Percentiles rank a stretch among this genome's conserved stretches.
Conservation (phyloP, 768 basidiomycete genomes). For the Mycena belliarum region DNA sequence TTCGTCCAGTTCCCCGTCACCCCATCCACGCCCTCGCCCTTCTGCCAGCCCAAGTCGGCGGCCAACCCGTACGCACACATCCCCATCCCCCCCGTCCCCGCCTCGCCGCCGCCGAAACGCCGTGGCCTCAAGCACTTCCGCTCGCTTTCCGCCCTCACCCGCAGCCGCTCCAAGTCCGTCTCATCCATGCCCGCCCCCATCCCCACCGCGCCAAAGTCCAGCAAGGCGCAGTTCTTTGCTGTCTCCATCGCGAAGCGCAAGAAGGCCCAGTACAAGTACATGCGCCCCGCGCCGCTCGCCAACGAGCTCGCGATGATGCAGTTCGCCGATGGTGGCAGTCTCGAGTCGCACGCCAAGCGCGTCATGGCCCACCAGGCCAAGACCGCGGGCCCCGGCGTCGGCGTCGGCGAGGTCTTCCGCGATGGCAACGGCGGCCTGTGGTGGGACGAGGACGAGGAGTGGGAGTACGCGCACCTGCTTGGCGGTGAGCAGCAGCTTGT, state of each 20-base stretch:
- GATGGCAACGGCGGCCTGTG: slow-evolving; percentile 66
- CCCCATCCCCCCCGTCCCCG: slow-evolving; percentile 26
- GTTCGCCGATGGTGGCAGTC: slow-evolving; percentile 62
- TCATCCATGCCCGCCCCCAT: slow-evolving; percentile 9
- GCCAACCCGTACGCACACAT: slow-evolving; percentile 18
- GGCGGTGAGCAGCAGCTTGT: slow-evolving; percentile 34
- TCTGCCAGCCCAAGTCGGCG: slow-evolving; percentile 33
- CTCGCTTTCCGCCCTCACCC: slow-evolving; percentile 52
- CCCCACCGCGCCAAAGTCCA: slow-evolving; percentile 22
- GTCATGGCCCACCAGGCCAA: slow-evolving; percentile 58
- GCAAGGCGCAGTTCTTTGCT: slow-evolving; percentile 27
- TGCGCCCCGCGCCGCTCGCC: slow-evolving; percentile 50
- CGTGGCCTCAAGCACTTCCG: slow-evolving; percentile 46
- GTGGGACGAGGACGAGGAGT: slow-evolving; percentile 72
- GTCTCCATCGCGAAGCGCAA: slow-evolving; percentile 47
- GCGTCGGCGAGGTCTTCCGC: slow-evolving; percentile 55
- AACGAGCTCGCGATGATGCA: slow-evolving; percentile 73
- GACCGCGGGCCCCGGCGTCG: slow-evolving; percentile 30
- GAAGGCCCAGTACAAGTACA: slow-evolving; percentile 50
- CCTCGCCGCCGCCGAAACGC: slow-evolving; percentile 20
- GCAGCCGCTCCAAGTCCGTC: slow-evolving; percentile 39
- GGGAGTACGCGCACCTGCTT: slow-evolving; percentile 67
- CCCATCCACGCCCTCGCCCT: slow-evolving; percentile 34
- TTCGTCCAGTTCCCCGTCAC: slow-evolving; percentile 62
- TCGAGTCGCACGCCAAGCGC: slow-evolving; percentile 54